Evolutionary conservation across 805 yeast species (phyloP).

Genomic region (Ogataea minuta): DNA sequence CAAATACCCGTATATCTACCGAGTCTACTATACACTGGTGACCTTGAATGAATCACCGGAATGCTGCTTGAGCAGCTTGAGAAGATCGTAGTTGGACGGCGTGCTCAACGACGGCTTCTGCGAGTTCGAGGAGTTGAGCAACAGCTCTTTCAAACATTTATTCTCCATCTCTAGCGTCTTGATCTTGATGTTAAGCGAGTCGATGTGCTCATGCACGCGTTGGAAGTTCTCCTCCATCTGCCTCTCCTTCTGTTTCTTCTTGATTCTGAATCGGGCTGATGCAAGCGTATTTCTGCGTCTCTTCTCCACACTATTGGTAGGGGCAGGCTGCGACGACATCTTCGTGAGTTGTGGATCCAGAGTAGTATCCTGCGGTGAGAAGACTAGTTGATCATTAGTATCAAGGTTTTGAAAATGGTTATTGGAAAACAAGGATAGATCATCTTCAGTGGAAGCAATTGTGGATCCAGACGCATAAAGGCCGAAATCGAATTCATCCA

Average conservation of each 20-base stretch:
- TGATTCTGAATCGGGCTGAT: constrained; percentile 60
- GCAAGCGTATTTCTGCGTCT: constrained; percentile 63
- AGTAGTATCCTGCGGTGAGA: constrained; percentile 7
- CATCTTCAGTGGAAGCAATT: constrained; percentile 11
- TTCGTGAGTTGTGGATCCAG: constrained; percentile 4
- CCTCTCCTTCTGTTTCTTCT: constrained; percentile 58
- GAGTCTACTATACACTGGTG: constrained; percentile 19
- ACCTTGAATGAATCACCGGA: constrained; percentile 24
- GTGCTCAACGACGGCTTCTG: constrained; percentile 3
- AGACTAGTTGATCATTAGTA: constrained; percentile 3
- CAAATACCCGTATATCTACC: no score
- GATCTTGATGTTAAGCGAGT: constrained; percentile 43
- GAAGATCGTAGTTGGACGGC: constrained; percentile 25
- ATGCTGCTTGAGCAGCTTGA: constrained; percentile 23
- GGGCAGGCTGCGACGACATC: not conserved
- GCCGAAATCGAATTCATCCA: constrained; percentile 22
- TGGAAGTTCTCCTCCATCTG: constrained; percentile 52
- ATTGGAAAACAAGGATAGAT: constrained; percentile 26
- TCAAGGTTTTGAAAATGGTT: constrained; percentile 24
- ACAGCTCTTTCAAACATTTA: constrained; percentile 49
- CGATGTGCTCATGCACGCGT: constrained; percentile 44
- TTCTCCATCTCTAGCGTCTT: constrained; percentile 62
- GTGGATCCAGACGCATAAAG: constrained; percentile 7
- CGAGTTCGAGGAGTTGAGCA: constrained; percentile 14
- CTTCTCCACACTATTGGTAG: constrained; percentile 37